Evolutionary conservation across 2,329 filamentous ascomycete species (phyloP), one percentile per base, ranked within the genome.

Genomic region (Colletotrichum tabaci): DNA sequence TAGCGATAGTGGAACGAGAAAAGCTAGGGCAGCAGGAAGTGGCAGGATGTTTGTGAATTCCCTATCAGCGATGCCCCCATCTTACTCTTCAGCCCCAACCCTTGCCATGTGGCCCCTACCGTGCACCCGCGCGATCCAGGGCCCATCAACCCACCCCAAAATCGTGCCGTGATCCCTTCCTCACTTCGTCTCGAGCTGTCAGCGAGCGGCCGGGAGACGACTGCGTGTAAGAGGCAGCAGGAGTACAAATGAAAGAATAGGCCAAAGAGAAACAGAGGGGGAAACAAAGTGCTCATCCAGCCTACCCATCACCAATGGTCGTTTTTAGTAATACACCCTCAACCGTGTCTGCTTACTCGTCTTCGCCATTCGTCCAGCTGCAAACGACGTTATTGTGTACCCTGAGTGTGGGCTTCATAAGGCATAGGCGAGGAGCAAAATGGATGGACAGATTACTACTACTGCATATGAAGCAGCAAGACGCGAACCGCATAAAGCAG

Each of bases 321-420:
- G 55, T 42, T 64, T 10, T 38, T 38, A 38, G 9, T 69, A 64
- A 55, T 64, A 40, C 67, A 55, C 47, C 23, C 40, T 56, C 42
- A 38, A 64, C 53, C 42, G 58, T 52, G 44, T 71, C 56, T 57
- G 44, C 42, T 35, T 52, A 12, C 23, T 15, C 42, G 30, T 40
- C 55, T 57, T 40, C 50, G 49, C 56, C 67, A 49, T 61, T 67
- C 63, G 46, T 50, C 7, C 26, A 60, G 18, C 21, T 46, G 40
- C 23, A 9, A 15, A 16, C n/a, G 9, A 21, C 13, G 50, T 38
- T 38, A 38, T 40, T 53, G 40, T 40, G 38, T 46, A 46, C 53
- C 30, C 55, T 53, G 38, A 15, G 42, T 35, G 42, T 49, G 46
- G 46, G 53, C 50, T 67, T 50, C 44, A 30, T 30, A 23, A 47